Base-by-base conservation (phyloP, 2,329 filamentous ascomycete genomes). In the Phoma herbarum region DNA sequence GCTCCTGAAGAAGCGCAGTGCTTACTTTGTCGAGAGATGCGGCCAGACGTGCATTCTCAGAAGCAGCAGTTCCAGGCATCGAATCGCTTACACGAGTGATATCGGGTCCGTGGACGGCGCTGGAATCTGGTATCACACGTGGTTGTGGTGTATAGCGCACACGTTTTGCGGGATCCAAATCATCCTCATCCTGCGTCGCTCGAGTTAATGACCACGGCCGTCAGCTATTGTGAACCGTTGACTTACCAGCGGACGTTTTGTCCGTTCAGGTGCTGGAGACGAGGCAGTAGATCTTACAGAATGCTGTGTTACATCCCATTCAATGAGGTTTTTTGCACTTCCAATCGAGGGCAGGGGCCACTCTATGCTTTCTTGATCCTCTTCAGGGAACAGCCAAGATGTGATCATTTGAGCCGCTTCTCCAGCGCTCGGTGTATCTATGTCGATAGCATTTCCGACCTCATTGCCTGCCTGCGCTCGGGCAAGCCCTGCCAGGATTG, bases 21-120 rank as follows among this genome's bases (percentile, higher is more conserved):
- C 52, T 59, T 49, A 66, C 48, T 26, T 57, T 54, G 29, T 48
- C 55, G 11, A 72, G 44, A n/a, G 55, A 53, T 22, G 52, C 49
- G 16, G 43, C 60, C 3, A 70, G 55, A 7, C 42, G 52, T 26
- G 60, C 31, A 14, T 49, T 33, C 22, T 66, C 59, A 7, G 50
- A 46, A 10, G 37, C 55, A 22, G 66, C 64, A 6, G 71, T 71
- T 11, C 72, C 69, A 9, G 72, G 72, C 53, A 79, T 69, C 0
- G 79, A 81, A 60, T 81, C 78, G 55, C 78, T 82, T 46, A 80
- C 67, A 25, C 75, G 78, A 1, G 77, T 79, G 22, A 76, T 61
- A 7, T 79, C 76, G 31, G 61, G 53, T 10, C 61, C 57, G 3
- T 65, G 60, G 10, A 62, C 52, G 0, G 26, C 11, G 28, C 23